Percentiles rank a stretch among this genome's conserved stretches.
Conservation (phyloP, 306 rosid genomes). For the Cicer chorassanicum region DNA sequence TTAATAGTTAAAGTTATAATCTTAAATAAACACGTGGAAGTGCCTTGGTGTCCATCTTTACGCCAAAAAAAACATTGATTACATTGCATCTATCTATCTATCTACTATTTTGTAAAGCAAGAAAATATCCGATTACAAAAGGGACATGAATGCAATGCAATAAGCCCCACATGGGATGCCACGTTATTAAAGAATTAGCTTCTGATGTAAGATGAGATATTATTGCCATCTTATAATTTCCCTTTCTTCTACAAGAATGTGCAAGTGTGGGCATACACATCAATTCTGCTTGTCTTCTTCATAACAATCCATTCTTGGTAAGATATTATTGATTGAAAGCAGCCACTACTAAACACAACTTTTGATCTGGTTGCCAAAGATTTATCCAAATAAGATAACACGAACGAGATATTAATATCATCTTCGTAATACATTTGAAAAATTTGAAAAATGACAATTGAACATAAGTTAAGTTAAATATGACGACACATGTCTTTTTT, state of each 20-base stretch:
- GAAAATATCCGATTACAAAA: slow-evolving; percentile 41
- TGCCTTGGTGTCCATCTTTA: slow-evolving; percentile 35
- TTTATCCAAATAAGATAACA: slow-evolving; percentile 54
- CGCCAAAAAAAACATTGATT: slow-evolving; percentile 34
- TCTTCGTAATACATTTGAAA: slow-evolving; percentile 40
- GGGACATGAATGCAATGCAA: slow-evolving; percentile 43
- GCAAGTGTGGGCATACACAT: slow-evolving; percentile 50
- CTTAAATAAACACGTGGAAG: slow-evolving; percentile 38
- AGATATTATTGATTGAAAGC: slow-evolving; percentile 50
- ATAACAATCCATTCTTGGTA: slow-evolving; percentile 59
- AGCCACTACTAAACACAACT: slow-evolving; percentile 46
- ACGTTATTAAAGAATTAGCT: slow-evolving; percentile 47
- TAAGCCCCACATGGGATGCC: slow-evolving; percentile 34
- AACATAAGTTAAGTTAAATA: no score
- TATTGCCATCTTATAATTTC: slow-evolving; percentile 40
- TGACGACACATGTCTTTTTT: no score
- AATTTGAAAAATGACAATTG: slow-evolving; percentile 1
- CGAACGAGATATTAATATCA: slow-evolving; percentile 36
- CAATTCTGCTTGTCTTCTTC: slow-evolving; percentile 60
- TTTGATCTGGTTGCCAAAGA: slow-evolving; percentile 47
- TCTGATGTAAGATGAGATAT: slow-evolving; percentile 18
- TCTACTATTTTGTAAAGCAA: slow-evolving; percentile 27
- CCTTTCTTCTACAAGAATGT: slow-evolving; percentile 52
- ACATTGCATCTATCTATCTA: neutral
- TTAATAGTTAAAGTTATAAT: slow-evolving; percentile 17